Base-by-base conservation (phyloP, 768 basidiomycete species). In the Boletellus ananas region DNA sequence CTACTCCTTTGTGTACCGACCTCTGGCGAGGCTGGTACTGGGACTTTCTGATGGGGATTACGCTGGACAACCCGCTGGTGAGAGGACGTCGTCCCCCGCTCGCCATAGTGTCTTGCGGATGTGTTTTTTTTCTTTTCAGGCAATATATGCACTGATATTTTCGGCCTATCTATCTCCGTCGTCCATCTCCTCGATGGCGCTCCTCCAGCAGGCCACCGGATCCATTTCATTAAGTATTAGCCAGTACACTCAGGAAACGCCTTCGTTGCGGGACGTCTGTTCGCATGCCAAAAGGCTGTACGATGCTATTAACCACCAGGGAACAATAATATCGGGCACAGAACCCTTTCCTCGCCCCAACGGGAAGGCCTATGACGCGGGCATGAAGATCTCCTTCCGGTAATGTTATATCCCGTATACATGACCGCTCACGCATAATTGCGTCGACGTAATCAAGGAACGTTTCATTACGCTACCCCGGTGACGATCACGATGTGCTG, bases 61-160 rank as follows among this genome's bases (percentile, higher is more conserved):
- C 71, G 1, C 31, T 62, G 7, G 66, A 70, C 16, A 64, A 70
- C 48, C 66, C 73, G 4, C 58, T 73, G 61, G 75, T 75, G 49
- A 21, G 18, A 1, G 14, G 29, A 29, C 44, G 4, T 7, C 23
- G 12, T 13, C 6, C 13, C 14, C 23, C 21, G 11, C 12, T n/a
- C 6, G 3, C 44, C 16, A 31, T 11, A 12, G 5, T 25, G 39
- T 33, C n/a, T 34, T 35, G n/a, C 41, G 54, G 4, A 4, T 12
- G 4, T 17, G 10, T 36, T 36, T 20, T 20, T 12, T 31, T 14
- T 17, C 5, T 47, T 31, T 47, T n/a, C 39, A 70, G 67, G 62
- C 47, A 0, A 20, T 64, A 16, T 66, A 59, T 46, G 63, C 37
- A 18, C 34, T 70, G 47, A 31, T 56, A 5, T 47, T 59, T 11